Conservation (phyloP, 805 yeast genomes). For the Yarrowia keelungensis region DNA sequence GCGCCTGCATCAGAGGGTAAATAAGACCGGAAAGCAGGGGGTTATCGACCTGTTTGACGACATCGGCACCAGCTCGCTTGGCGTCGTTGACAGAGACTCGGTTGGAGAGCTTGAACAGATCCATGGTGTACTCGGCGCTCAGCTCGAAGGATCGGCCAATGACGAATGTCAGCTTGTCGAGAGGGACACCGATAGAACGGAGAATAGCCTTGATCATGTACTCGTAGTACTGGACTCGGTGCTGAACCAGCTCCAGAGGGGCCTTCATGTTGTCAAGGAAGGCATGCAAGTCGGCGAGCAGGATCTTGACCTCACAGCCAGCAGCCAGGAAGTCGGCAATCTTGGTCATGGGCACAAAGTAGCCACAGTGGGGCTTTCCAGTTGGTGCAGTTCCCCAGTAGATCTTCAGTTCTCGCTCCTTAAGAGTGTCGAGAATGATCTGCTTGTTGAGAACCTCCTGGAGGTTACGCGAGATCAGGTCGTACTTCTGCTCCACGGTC, state of each 20-base stretch:
- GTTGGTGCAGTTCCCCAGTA: conserved; percentile 99
- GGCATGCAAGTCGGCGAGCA: conserved; percentile 95
- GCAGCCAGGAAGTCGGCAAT: conserved; percentile 94
- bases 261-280: conserved; percentile 99
- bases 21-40: conserved; percentile 93
- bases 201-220: conserved; percentile 82
- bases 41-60: conserved; percentile 94
- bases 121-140: conserved; percentile 79
- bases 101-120: conserved; percentile 84
- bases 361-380: conserved; percentile 98
- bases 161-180: conserved; percentile 83
- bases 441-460: conserved; percentile 92
- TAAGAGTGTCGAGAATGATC: conserved; percentile 81
- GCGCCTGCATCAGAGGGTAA: conserved; percentile 98
- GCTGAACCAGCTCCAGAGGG: conserved; percentile 84
- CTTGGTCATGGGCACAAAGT: conserved; percentile 97
- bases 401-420: conserved; percentile 79
- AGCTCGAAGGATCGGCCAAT: conserved; percentile 92
- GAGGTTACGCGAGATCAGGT: conserved; percentile 79
- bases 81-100: conserved; percentile 93
- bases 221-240: conserved; percentile 92
- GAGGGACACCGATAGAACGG: conserved; percentile 86
- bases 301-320: conserved; percentile 91
- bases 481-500: conserved; percentile 52
- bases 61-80: conserved; percentile 99